Conservation (phyloP, 192 early-diverging fungal species). For the Umbelopsis isabellina region DNA sequence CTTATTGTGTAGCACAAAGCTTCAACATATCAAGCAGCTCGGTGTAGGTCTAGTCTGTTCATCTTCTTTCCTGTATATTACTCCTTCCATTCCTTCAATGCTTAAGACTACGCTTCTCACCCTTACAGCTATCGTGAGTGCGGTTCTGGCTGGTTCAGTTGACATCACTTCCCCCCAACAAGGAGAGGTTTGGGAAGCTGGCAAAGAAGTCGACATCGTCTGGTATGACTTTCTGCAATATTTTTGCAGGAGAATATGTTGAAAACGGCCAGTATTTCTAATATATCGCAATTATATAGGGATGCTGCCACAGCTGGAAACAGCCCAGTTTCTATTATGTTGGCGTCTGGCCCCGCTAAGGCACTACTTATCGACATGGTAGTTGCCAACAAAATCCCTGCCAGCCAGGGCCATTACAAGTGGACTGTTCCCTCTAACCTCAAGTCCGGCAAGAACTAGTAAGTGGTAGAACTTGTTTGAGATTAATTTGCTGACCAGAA, state of each 20-base stretch:
- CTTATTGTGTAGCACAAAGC: not conserved
- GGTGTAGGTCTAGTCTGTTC: not conserved
- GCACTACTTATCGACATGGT: slow-evolving; percentile 24
- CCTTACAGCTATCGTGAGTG: slow-evolving; percentile 12
- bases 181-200: slow-evolving; percentile 16
- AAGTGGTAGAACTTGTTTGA: not conserved
- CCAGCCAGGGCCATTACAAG: slow-evolving; percentile 21
- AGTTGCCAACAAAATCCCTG: slow-evolving; percentile 26
- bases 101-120: slow-evolving; percentile 7
- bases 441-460: slow-evolving; percentile 26
- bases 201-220: slow-evolving; percentile 16
- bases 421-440: slow-evolving; percentile 23
- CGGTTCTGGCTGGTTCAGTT: slow-evolving; percentile 15
- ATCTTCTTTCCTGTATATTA: slow-evolving; percentile 2
- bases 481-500: not conserved
- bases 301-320: slow-evolving; percentile 2
- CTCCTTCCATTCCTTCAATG: slow-evolving; percentile 24
- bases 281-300: not conserved
- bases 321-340: slow-evolving; percentile 16
- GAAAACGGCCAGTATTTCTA: too few species aligned
- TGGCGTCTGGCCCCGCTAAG: slow-evolving; percentile 26
- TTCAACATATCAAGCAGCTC: not conserved
- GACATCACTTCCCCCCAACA: slow-evolving; percentile 17
- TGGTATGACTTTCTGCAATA: not conserved
- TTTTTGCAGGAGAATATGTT: too few species aligned